Evolutionary conservation across 1,284 basidiomycete species (phyloP).

Genomic region (Leccinum variabile): DNA sequence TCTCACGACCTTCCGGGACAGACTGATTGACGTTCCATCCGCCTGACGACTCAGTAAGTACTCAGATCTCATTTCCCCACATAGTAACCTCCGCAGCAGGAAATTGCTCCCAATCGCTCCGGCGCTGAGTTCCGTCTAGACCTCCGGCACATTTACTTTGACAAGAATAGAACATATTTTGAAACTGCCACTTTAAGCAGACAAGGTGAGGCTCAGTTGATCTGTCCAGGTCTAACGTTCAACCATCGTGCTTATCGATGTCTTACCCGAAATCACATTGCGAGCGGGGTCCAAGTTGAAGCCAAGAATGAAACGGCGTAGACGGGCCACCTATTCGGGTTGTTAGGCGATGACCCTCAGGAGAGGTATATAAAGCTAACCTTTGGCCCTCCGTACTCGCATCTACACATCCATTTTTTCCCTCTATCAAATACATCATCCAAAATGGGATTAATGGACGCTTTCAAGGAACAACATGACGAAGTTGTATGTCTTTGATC

Average conservation of each 20-base stretch:
- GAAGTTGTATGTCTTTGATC: slow-evolving; percentile 13
- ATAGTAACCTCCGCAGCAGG: background rate
- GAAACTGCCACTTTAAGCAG: slow-evolving; percentile 8
- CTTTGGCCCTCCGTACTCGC: background rate
- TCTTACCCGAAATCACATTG: background rate
- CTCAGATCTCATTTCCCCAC: background rate
- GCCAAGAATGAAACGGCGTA: background rate
- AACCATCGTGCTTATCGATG: background rate
- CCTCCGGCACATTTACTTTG: background rate
- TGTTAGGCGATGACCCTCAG: slow-evolving; percentile 7
- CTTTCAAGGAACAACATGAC: background rate
- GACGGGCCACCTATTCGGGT: slow-evolving; percentile 8
- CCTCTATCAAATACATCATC: slow-evolving; percentile 8
- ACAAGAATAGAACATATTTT: background rate
- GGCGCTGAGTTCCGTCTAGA: background rate
- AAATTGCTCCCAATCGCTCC: background rate
- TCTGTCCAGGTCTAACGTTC: background rate
- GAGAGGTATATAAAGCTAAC: slow-evolving; percentile 21
- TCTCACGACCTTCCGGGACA: background rate
- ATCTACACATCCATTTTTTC: background rate
- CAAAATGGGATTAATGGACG: slow-evolving; percentile 13
- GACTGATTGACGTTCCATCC: background rate
- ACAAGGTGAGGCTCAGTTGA: background rate
- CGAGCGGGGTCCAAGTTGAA: background rate
- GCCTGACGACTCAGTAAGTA: background rate